Evolutionary conservation across 2,329 filamentous ascomycete species (phyloP), one percentile per base, ranked within the genome.

Genomic region (Trichoderma gracile): DNA sequence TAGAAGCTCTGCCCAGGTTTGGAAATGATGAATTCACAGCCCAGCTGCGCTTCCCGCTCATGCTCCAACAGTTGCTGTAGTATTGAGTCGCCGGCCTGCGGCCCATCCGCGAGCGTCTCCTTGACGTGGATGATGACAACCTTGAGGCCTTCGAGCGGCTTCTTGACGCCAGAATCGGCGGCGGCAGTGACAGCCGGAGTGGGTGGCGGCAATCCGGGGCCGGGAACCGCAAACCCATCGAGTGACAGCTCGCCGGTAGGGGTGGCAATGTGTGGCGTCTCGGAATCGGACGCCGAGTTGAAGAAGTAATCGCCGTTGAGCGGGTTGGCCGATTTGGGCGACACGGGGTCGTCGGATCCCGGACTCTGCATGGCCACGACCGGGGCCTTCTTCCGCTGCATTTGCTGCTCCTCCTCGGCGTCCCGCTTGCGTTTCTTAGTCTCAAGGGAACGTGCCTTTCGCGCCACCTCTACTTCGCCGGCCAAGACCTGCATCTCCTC

Each of bases 91-190:
- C 78, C 42, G 81, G 84, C 2, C 84, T 86, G 54, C 79, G 86
- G 85, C 0, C 87, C 91, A 73, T 97, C 93, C 9, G 82, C 80
- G 63, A 97, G 79, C 23, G 85, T 89, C 68, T 98, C 94, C 75
- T 99, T 99, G 72, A 98, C 86, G 73, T 99, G 95, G 43, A 98
- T 98, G 63, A 98, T 86, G 56, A 97, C 88, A 1, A 99, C 81
- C 67, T 87, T 90, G 30, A 98, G 74, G 0, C 92, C 93, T 59
- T 82, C 80, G 5, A 99, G 80, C 7, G 88, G 87, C 72, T 73
- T 65, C 6, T 66, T 69, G n/a, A 72, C 46, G 2, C 33, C 38
- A 25, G 47, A 21, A 49, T 49, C 21, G 10, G 42, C 61, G 25
- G 72, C 67, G 15, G 59, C 40, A 38, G 40, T 56, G 30, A 56